Evolutionary conservation across 2,329 filamentous ascomycete species (phyloP).

Genomic region (Stemphylium beticola): DNA sequence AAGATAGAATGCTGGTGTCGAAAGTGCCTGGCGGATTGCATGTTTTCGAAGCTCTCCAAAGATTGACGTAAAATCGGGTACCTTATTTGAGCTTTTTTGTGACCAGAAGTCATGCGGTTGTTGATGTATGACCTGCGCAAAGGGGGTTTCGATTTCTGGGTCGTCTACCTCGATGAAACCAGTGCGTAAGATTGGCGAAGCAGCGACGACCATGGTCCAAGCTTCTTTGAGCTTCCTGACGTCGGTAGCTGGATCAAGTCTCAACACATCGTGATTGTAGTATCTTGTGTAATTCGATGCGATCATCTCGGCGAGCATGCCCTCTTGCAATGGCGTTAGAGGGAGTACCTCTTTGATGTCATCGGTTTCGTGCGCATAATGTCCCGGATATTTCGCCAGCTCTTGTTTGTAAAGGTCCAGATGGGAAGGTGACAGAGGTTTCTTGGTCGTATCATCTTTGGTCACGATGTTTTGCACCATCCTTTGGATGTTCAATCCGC

Average conservation of each 20-base stretch:
- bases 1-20: slow-evolving; percentile 44
- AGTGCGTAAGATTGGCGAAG: slow-evolving; percentile 76
- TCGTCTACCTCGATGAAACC: slow-evolving; percentile 72
- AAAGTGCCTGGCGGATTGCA: slow-evolving; percentile 26
- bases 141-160: slow-evolving; percentile 60
- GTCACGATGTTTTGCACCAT: slow-evolving; percentile 56
- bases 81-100: slow-evolving; percentile 20
- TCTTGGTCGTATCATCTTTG: neutral
- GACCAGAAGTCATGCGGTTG: slow-evolving; percentile 45
- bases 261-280: slow-evolving; percentile 82
- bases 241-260: slow-evolving; percentile 63
- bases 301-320: slow-evolving; percentile 83
- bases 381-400: slow-evolving; percentile 51
- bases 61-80: slow-evolving; percentile 38
- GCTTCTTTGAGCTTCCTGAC: slow-evolving; percentile 63
- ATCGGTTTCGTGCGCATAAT: slow-evolving; percentile 42
- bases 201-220: slow-evolving; percentile 65
- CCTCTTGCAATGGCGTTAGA: slow-evolving; percentile 83
- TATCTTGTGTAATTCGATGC: slow-evolving; percentile 76
- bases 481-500: slow-evolving; percentile 68
- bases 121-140: slow-evolving; percentile 61
- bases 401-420: slow-evolving; percentile 28
- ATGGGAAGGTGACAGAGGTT: slow-evolving; percentile 13
- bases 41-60: slow-evolving; percentile 46
- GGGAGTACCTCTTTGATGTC: slow-evolving; percentile 69